Evolutionary conservation across 2,329 filamentous ascomycete species (phyloP).

Genomic region (Phialocephala subalpina): DNA sequence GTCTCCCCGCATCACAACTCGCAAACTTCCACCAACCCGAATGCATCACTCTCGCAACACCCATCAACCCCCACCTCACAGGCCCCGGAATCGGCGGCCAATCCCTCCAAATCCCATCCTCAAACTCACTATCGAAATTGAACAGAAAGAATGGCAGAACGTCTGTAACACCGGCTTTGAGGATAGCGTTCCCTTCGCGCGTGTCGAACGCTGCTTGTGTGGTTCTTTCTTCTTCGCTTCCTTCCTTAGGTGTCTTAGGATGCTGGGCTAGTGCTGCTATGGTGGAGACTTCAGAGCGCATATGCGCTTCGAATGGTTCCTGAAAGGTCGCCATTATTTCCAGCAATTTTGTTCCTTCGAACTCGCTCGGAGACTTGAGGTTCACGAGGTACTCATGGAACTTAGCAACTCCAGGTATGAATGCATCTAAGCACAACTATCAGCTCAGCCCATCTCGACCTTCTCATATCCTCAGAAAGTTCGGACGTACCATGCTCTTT

Average conservation of each 20-base stretch:
- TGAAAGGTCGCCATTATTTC: constrained; percentile 36
- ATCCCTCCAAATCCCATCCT: constrained; percentile 30
- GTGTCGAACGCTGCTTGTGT: constrained; percentile 23
- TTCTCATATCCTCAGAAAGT: background rate
- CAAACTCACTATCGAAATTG: constrained; percentile 34
- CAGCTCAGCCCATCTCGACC: background rate
- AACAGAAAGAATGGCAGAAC: constrained; percentile 27
- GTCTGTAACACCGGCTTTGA: constrained; percentile 25
- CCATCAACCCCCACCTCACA: constrained; percentile 14
- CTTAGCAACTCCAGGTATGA: constrained; percentile 17
- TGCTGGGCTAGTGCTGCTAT: constrained; percentile 29
- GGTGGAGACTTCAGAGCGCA: constrained; percentile 27
- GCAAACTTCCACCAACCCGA: constrained; percentile 33
- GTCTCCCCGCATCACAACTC: constrained; percentile 25
- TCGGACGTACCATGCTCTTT: constrained; percentile 31
- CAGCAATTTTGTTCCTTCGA: constrained; percentile 22
- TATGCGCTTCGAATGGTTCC: constrained; percentile 26
- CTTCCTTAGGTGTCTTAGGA: constrained; percentile 17
- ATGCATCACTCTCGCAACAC: constrained; percentile 24
- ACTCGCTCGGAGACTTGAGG: constrained; percentile 14
- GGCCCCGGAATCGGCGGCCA: constrained; percentile 21
- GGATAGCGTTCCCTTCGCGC: constrained; percentile 20
- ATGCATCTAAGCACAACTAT: background rate
- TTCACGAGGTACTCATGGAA: constrained; percentile 30
- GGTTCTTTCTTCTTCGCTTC: constrained; percentile 25